Conservation (phyloP, 352 stramenopile species). For the Phytophthora sp. region DNA sequence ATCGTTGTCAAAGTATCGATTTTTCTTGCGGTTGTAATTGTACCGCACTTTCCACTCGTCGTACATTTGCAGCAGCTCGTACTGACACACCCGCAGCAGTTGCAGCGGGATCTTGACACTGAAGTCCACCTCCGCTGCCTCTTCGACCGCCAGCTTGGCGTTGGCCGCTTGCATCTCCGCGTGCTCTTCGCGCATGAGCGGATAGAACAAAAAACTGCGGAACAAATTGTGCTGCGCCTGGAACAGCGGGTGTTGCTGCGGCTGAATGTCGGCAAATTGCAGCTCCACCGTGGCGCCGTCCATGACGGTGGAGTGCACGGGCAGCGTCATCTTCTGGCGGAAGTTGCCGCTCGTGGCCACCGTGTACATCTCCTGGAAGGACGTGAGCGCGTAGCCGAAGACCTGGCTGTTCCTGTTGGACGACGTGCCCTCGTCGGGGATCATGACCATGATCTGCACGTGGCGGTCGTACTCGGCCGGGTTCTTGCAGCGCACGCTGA, state of each 20-base stretch:
- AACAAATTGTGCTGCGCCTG: constrained; percentile 56
- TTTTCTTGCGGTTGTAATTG: constrained; percentile 82
- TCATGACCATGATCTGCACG: constrained; percentile 80
- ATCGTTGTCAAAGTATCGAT: constrained; percentile 80
- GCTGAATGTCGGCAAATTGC: constrained; percentile 56
- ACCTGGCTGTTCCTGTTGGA: constrained; percentile 71
- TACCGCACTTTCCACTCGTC: constrained; percentile 78
- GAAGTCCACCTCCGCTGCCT: constrained; percentile 77
- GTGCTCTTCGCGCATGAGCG: constrained; percentile 60
- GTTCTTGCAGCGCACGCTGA: constrained; percentile 58
- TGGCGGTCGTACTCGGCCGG: constrained; percentile 61
- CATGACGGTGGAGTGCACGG: constrained; percentile 64
- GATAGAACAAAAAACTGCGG: constrained; percentile 69
- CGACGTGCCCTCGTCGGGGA: constrained; percentile 69
- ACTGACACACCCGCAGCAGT: constrained; percentile 73
- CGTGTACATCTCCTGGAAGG: constrained; percentile 79
- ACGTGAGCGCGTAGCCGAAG: constrained; percentile 77
- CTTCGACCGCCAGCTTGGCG: constrained; percentile 77
- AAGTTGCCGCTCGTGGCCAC: constrained; percentile 66
- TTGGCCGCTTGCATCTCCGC: constrained; percentile 48
- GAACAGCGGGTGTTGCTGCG: constrained; percentile 60
- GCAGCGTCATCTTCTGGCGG: constrained; percentile 67
- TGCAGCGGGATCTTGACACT: constrained; percentile 84
- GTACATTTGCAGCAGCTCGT: constrained; percentile 75
- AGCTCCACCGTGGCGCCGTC: constrained; percentile 71